Percentiles rank a stretch among this genome's conserved stretches.
Evolutionary conservation across 2,329 filamentous ascomycete species (phyloP).

Genomic region (Hymenoscyphus albidus): DNA sequence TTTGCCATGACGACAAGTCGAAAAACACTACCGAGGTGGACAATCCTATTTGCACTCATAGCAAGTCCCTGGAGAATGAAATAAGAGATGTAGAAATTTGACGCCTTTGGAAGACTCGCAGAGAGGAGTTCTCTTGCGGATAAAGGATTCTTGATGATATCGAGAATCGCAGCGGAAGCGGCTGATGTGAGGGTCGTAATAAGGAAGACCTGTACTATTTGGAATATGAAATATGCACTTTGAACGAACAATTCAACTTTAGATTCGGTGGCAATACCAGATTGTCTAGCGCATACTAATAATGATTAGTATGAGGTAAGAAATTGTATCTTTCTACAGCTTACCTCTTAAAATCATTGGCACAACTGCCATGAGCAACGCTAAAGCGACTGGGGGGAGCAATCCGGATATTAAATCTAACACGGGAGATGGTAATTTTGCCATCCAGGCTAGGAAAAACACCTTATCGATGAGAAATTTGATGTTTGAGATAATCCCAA

Average conservation of each 20-base stretch:
- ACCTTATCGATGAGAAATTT: conserved; percentile 49
- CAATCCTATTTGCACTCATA: conserved; percentile 54
- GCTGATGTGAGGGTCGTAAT: conserved; percentile 62
- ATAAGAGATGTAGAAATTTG: conserved; percentile 67
- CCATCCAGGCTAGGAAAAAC: conserved; percentile 54
- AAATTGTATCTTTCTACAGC: conserved; percentile 37
- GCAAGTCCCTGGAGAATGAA: conserved; percentile 64
- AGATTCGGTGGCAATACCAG: conserved; percentile 55
- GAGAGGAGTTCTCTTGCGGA: conserved; percentile 49
- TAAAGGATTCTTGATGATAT: conserved; percentile 49
- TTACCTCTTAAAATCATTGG: conserved; percentile 52
- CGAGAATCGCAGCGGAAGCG: conserved; percentile 50
- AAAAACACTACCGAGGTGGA: conserved; percentile 56
- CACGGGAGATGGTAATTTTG: conserved; percentile 50
- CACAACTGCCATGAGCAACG: conserved; percentile 57
- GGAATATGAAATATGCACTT: conserved; percentile 61
- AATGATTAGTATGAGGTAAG: conserved; percentile 16
- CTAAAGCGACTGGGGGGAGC: conserved; percentile 55
- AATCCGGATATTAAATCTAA: conserved; percentile 60
- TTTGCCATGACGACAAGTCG: conserved; percentile 53
- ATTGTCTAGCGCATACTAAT: conserved; percentile 53
- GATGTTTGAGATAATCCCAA: conserved; percentile 63
- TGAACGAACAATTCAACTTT: conserved; percentile 60
- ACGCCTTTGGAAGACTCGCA: conserved; percentile 55
- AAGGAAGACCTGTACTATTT: conserved; percentile 64